Evolutionary conservation across 768 basidiomycete genomes (phyloP).

Genomic region (Strobilomyces confusus): DNA sequence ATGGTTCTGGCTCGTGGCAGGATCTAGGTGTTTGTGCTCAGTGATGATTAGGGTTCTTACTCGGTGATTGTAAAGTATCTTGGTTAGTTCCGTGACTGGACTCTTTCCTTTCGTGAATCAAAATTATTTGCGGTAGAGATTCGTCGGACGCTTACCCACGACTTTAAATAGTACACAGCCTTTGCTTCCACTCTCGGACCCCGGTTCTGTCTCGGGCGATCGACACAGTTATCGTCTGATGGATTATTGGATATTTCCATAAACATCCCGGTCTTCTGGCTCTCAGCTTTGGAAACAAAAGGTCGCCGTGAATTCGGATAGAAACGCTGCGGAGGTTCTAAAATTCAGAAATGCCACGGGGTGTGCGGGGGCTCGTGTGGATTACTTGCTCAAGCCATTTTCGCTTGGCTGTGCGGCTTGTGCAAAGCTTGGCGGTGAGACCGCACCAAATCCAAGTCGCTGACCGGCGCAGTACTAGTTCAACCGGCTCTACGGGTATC

Average conservation of each 20-base stretch:
- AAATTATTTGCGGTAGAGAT: too few species aligned
- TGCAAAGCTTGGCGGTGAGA: not conserved
- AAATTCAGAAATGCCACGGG: constrained; percentile 1
- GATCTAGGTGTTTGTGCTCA: constrained; percentile 21
- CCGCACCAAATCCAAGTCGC: not conserved
- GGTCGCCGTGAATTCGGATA: not conserved
- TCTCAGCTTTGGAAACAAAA: constrained; percentile 1
- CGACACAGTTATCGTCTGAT: not conserved
- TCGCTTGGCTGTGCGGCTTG: constrained; percentile 18
- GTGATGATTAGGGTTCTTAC: too few species aligned
- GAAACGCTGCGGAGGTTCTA: not conserved
- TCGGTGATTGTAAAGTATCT: not conserved
- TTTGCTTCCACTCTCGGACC: not conserved
- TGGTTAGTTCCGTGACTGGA: too few species aligned
- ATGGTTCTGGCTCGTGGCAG: constrained; percentile 25
- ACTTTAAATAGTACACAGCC: too few species aligned
- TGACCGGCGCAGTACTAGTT: not conserved
- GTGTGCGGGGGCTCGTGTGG: constrained; percentile 16
- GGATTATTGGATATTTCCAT: not conserved
- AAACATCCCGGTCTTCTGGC: not conserved
- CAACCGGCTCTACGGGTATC: constrained; percentile 21
- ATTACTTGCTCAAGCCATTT: not conserved
- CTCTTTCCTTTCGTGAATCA: not conserved
- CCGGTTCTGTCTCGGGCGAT: not conserved
- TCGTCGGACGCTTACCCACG: too few species aligned